Evolutionary conservation across 768 basidiomycete genomes (phyloP).

Genomic region (Lactarius sanguifluus): DNA sequence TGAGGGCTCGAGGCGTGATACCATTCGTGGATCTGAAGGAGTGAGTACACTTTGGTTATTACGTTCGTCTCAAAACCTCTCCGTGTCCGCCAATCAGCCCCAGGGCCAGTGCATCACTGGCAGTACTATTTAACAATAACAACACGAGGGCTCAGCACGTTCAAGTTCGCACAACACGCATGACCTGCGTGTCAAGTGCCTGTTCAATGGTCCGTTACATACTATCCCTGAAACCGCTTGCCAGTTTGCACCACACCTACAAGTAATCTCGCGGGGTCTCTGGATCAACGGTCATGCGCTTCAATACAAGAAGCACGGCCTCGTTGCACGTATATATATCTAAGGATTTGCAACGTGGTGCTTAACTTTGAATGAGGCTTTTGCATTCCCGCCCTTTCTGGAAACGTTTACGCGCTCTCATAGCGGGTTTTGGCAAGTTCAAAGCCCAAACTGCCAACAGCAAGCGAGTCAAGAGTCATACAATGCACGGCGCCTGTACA

Average conservation of each 20-base stretch:
- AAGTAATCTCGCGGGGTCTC: not conserved
- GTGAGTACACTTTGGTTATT: not conserved
- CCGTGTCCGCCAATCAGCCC: not conserved
- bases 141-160: not conserved
- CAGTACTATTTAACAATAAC: not conserved
- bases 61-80: not conserved
- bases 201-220: not conserved
- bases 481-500: not conserved
- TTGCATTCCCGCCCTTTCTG: not conserved
- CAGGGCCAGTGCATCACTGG: not conserved
- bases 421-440: not conserved
- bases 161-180: not conserved
- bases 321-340: not conserved
- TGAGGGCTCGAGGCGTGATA: no score
- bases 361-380: not conserved
- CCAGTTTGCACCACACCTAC: not conserved
- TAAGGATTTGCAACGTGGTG: not conserved
- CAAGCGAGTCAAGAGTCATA: not conserved
- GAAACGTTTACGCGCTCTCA: not conserved
- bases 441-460: not conserved
- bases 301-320: conserved; percentile 1
- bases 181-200: not conserved
- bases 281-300: not conserved
- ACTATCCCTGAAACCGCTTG: not conserved
- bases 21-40: not conserved